A percentile compares a stretch with the other conserved stretches of the same genome.
phyloP scores from a whole-genome alignment of 257 asterid genomes.

The Cynanchum wilfordii region DNA sequence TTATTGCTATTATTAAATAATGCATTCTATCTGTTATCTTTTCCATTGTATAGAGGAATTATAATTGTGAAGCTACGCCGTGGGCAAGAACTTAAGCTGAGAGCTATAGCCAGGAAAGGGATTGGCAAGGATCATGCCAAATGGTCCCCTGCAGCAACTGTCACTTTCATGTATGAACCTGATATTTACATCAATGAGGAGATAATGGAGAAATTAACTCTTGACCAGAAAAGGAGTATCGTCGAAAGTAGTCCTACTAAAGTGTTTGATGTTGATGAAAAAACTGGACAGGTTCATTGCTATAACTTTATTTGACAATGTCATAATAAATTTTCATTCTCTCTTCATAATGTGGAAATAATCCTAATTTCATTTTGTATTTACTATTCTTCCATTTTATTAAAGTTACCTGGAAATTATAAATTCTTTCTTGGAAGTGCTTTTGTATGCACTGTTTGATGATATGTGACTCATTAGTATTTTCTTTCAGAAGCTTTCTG shows the following conservation, averaged over 20 bases:
- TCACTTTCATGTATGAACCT: slow-evolving; percentile 96
- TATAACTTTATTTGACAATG: background rate
- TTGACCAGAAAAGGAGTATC: slow-evolving; percentile 56
- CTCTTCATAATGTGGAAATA: background rate
- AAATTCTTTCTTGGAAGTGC: background rate
- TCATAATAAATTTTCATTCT: background rate
- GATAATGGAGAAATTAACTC: slow-evolving; percentile 66
- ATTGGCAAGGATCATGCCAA: slow-evolving; percentile 99
- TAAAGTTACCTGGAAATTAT: background rate
- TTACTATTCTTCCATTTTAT: background rate
- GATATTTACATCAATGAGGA: slow-evolving; percentile 87
- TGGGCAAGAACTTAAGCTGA: slow-evolving; percentile 79
- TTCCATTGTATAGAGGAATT: slow-evolving; percentile 62
- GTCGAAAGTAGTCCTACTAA: slow-evolving; percentile 94
- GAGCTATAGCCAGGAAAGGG: slow-evolving; percentile 99
- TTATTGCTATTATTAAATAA: no score
- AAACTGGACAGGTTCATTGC: slow-evolving; percentile 55
- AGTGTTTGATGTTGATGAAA: slow-evolving; percentile 69
- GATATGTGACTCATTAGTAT: background rate
- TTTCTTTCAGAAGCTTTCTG: background rate
- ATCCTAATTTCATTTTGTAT: background rate
- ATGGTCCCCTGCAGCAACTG: slow-evolving; percentile 99
- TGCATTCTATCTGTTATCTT: background rate
- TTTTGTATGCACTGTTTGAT: background rate
- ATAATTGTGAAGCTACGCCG: slow-evolving; percentile 97